phyloP scores from a whole-genome alignment of 495 filamentous ascomycete genomes.

The Xylaria bambusicola region DNA sequence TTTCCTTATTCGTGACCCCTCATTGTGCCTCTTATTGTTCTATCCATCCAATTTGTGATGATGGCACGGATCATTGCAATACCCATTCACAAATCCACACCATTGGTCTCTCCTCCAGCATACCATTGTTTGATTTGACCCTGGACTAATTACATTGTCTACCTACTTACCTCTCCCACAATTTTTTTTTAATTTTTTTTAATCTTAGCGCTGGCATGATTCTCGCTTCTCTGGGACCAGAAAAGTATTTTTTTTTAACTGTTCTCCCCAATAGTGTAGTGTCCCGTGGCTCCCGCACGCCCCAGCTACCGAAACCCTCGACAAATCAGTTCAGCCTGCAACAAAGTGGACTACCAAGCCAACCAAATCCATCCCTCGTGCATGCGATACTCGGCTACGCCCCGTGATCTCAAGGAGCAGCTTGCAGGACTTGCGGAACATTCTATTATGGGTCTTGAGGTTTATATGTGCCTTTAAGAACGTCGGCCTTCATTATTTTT shows the following conservation, averaged over 20 bases:
- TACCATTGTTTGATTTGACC: background rate
- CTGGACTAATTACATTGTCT: background rate
- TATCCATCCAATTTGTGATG: constrained; percentile 1
- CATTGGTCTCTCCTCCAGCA: constrained; percentile 2
- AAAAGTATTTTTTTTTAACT: constrained; percentile 13
- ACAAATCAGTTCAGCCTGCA: constrained; percentile 19
- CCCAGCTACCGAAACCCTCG: constrained; percentile 16
- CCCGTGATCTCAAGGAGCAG: constrained; percentile 15
- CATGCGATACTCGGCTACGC: constrained; percentile 12
- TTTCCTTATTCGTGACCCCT: constrained; percentile 10
- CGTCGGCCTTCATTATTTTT: background rate
- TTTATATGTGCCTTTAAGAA: constrained; percentile 8
- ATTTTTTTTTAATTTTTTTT: background rate
- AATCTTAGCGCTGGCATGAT: background rate
- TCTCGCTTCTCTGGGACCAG: background rate
- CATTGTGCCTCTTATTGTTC: background rate
- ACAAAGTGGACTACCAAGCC: constrained; percentile 17
- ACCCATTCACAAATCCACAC: background rate
- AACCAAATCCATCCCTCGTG: constrained; percentile 15
- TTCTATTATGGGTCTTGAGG: constrained; percentile 20
- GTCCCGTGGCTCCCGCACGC: constrained; percentile 12
- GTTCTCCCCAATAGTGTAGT: constrained; percentile 21
- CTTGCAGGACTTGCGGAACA: constrained; percentile 14
- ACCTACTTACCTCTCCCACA: background rate
- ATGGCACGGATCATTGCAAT: constrained; percentile 9